Percentiles rank a stretch among this genome's conserved stretches.
These are phyloP conservation scores for Berkeleyomyces rouxiae DNA, from an alignment of 2,329 filamentous ascomycete species.

Conservation along the genomic window DNA sequence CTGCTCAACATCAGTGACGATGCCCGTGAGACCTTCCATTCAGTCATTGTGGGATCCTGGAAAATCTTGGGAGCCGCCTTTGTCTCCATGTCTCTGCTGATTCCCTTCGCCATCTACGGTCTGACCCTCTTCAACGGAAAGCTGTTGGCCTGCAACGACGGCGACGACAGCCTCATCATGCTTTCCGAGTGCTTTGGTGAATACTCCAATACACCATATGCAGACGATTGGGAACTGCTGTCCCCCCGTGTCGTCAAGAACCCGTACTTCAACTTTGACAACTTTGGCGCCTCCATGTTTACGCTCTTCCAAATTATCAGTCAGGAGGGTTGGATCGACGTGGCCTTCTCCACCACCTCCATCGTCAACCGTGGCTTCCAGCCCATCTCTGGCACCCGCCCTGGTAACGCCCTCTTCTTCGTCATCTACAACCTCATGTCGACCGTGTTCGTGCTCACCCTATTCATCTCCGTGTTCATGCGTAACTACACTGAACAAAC, in stretches of 20 bases:
- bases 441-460: slow-evolving; percentile 86
- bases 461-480: slow-evolving; percentile 99
- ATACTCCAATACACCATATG: slow-evolving; percentile 58
- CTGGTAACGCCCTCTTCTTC: slow-evolving; percentile 87
- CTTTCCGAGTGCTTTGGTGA: slow-evolving; percentile 72
- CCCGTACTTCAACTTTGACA: slow-evolving; percentile 79
- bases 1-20: slow-evolving; percentile 93
- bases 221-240: slow-evolving; percentile 58
- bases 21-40: slow-evolving; percentile 90
- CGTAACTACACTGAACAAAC: slow-evolving; percentile 98
- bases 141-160: slow-evolving; percentile 58
- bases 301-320: slow-evolving; percentile 98
- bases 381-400: slow-evolving; percentile 48
- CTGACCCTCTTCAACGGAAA: slow-evolving; percentile 81
- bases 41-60: slow-evolving; percentile 84
- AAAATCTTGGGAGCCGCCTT: slow-evolving; percentile 88
- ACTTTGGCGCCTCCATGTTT: slow-evolving; percentile 85
- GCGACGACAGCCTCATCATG: slow-evolving; percentile 32
- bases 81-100: slow-evolving; percentile 82
- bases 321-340: slow-evolving; percentile 92
- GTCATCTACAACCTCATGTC: slow-evolving; percentile 91
- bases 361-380: slow-evolving; percentile 66
- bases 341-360: slow-evolving; percentile 69
- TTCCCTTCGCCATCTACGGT: slow-evolving; percentile 93
- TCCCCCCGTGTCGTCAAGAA: slow-evolving; percentile 70